Evolutionary conservation across 768 basidiomycete species (phyloP).

Genomic region (Pleurotus tuoliensis): DNA sequence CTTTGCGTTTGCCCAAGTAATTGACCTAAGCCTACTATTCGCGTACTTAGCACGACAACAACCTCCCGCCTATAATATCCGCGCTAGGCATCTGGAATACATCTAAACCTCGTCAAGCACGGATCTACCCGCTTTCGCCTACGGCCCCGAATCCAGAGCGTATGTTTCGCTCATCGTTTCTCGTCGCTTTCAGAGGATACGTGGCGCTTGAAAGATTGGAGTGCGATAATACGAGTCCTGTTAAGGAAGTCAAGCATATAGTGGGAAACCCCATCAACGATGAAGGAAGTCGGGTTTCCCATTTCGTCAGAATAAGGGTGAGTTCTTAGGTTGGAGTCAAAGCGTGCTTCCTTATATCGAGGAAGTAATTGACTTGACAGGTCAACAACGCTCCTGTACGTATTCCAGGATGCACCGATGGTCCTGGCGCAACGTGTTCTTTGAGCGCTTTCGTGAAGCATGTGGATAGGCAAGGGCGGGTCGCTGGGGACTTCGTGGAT

Average conservation of each 20-base stretch:
- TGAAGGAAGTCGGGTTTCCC: conserved; percentile 6
- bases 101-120: conserved; percentile 15
- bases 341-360: too few species aligned
- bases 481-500: conserved; percentile 33
- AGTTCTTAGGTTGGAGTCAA: not conserved
- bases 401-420: conserved; percentile 34
- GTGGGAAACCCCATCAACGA: conserved; percentile 8
- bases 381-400: conserved; percentile 37
- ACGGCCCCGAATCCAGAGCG: conserved; percentile 25
- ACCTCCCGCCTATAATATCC: conserved; percentile 37
- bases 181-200: conserved; percentile 38
- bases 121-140: conserved; percentile 33
- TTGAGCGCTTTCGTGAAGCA: conserved; percentile 28
- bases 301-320: conserved; percentile 35
- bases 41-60: conserved; percentile 36
- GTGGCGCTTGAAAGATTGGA: conserved; percentile 37
- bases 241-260: conserved; percentile 13
- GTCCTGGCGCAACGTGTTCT: conserved; percentile 36
- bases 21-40: not conserved
- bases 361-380: conserved; percentile 11
- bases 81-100: conserved; percentile 42
- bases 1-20: not conserved
- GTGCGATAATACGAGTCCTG: conserved; percentile 17
- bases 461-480: conserved; percentile 21
- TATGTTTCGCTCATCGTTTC: conserved; percentile 33